Base-by-base conservation (phyloP, 495 filamentous ascomycete genomes). In the Penicillium verhagenii region DNA sequence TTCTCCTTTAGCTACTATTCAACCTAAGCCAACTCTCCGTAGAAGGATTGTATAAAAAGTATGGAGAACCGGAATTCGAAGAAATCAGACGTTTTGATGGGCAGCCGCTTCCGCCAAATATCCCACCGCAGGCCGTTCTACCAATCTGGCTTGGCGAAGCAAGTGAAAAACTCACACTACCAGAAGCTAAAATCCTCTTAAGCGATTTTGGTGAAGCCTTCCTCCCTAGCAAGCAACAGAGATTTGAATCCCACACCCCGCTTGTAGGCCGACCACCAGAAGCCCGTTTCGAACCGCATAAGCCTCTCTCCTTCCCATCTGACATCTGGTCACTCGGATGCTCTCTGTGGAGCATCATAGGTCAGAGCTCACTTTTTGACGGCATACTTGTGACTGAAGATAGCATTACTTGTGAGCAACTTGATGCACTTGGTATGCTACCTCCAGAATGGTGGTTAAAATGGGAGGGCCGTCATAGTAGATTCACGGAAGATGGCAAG, bases 341-440 rank as follows among this genome's bases (percentile, higher is more conserved):
- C n/a, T n/a, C n/a, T n/a, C n/a, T n/a, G n/a, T n/a, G n/a, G n/a
- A n/a, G n/a, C n/a, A n/a, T n/a, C n/a, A n/a, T n/a, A n/a, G n/a
- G n/a, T n/a, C n/a, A n/a, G n/a, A n/a, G n/a, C n/a, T n/a, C n/a
- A n/a, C n/a, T n/a, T n/a, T n/a, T n/a, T n/a, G n/a, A n/a, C n/a
- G n/a, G n/a, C n/a, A n/a, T n/a, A n/a, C n/a, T n/a, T n/a, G n/a
- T n/a, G n/a, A n/a, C n/a, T n/a, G n/a, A n/a, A n/a, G n/a, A n/a
- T n/a, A n/a, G n/a, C 31, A 68, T 75, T 8, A 73, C 59, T 1
- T 53, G 58, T 19, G 51, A 76, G 49, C 70, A 73, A 39, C 63
- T 76, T n/a, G 68, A 73, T 51, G 44, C 56, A 10, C 67, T 74
- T 38, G 70, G 71, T 20, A 26, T 45, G 5, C 46, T 75, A 18